Evolutionary conservation across 768 basidiomycete genomes (phyloP).

Genomic region (Fomitopsis serialis): DNA sequence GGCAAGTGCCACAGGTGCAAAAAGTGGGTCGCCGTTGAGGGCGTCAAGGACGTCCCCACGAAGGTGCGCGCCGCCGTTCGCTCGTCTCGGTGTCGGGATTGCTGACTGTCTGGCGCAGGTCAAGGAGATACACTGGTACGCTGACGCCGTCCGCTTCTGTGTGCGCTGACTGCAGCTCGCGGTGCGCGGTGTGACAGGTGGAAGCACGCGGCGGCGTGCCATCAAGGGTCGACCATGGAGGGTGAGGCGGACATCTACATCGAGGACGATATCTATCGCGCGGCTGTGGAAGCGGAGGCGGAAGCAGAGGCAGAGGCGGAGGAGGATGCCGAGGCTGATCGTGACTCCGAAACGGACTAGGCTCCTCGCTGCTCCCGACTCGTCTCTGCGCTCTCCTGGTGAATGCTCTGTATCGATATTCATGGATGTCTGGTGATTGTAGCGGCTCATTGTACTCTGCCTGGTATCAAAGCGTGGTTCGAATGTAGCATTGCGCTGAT

Average conservation of each 20-base stretch:
- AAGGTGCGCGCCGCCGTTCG: slow-evolving; percentile 39
- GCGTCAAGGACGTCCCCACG: slow-evolving; percentile 66
- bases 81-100: no score
- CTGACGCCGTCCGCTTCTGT: background rate
- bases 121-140: slow-evolving; percentile 69
- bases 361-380: background rate
- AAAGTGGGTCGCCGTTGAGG: slow-evolving; percentile 69
- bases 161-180: no score
- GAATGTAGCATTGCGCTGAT: no score
- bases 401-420: background rate
- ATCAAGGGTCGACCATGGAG: slow-evolving; percentile 47
- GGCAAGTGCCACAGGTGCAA: slow-evolving; percentile 77
- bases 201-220: slow-evolving; percentile 81
- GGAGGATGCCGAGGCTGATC: background rate
- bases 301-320: no score
- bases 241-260: slow-evolving; percentile 57
- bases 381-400: background rate
- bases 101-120: slow-evolving; percentile 36
- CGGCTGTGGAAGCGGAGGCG: background rate
- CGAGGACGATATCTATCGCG: slow-evolving; percentile 32
- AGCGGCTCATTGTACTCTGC: no score
- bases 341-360: background rate
- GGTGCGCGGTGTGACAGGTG: slow-evolving; percentile 39
- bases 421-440: no score
- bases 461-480: no score